Conservation (phyloP, 768 basidiomycete genomes). For the Psilocybe sp. region DNA sequence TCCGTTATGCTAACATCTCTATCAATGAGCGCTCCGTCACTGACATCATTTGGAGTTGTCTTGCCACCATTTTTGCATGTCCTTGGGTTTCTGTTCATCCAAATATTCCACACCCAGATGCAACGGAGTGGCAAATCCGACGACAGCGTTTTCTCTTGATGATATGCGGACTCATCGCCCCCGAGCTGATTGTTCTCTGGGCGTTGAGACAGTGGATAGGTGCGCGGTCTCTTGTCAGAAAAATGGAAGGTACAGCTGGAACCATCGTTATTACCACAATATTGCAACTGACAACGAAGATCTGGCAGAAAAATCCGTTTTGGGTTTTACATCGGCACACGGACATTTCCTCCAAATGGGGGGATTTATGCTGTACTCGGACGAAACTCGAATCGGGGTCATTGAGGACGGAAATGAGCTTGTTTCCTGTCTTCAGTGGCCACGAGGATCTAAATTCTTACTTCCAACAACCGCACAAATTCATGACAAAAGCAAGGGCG, state of each 20-base stretch:
- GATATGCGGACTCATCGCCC: constrained; percentile 7
- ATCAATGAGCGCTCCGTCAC: too few relatives aligned
- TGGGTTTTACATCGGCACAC: constrained; percentile 8
- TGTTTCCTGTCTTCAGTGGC: not conserved
- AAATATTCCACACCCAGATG: too few relatives aligned
- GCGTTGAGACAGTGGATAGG: constrained; percentile 8
- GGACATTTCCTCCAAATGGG: constrained; percentile 14
- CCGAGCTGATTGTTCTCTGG: constrained; percentile 11
- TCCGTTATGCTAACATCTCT: too few relatives aligned
- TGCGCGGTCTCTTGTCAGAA: not conserved
- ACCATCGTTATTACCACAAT: not conserved
- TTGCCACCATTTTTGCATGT: too few relatives aligned
- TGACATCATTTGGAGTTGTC: too few relatives aligned
- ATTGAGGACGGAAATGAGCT: not conserved
- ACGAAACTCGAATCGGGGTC: not conserved
- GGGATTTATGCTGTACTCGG: constrained; percentile 7
- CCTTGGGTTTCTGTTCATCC: too few relatives aligned
- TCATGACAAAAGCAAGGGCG: constrained; percentile 16
- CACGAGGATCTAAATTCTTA: not conserved
- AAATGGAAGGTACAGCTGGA: not conserved
- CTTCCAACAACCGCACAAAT: constrained; percentile 9
- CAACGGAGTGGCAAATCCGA: too few relatives aligned
- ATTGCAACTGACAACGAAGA: too few relatives aligned
- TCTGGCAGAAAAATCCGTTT: not conserved
- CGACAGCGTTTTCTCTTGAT: not conserved